These are phyloP conservation scores for Alternaria gaisen DNA, from an alignment of 2,329 filamentous ascomycete species.

Conservation along the genomic window DNA sequence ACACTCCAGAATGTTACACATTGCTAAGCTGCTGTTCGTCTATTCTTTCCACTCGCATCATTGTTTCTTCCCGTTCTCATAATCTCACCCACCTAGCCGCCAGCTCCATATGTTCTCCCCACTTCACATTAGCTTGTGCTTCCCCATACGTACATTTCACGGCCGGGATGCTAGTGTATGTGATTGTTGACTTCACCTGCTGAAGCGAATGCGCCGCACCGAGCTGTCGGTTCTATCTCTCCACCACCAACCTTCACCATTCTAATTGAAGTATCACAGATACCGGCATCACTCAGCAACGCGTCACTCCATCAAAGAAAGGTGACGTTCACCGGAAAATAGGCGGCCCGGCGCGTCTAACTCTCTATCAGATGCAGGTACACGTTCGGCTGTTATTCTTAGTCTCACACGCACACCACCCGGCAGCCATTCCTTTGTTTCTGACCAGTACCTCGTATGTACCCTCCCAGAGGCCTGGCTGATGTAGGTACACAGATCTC, in stretches of 20 bases:
- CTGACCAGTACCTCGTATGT: not conserved
- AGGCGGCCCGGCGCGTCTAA: slow-evolving; percentile 19
- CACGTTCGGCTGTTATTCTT: slow-evolving; percentile 26
- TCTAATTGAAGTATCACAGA: slow-evolving; percentile 33
- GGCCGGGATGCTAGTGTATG: slow-evolving; percentile 17
- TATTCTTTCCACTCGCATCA: slow-evolving; percentile 3
- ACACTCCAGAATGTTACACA: slow-evolving; percentile 21
- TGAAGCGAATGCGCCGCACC: slow-evolving; percentile 19
- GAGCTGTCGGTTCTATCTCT: slow-evolving; percentile 14
- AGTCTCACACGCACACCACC: slow-evolving; percentile 7
- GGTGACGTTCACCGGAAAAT: slow-evolving; percentile 7
- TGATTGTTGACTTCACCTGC: slow-evolving; percentile 13
- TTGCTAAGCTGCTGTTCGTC: slow-evolving; percentile 27
- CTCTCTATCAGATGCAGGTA: slow-evolving; percentile 31
- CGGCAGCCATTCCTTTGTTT: not conserved
- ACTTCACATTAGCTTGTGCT: slow-evolving; percentile 13
- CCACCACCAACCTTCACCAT: slow-evolving; percentile 28
- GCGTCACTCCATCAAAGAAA: slow-evolving; percentile 1
- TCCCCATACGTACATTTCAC: slow-evolving; percentile 23
- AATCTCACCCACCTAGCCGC: slow-evolving; percentile 47
- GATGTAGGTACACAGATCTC: slow-evolving; percentile 15
- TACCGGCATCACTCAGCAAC: slow-evolving; percentile 3
- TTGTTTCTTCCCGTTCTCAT: slow-evolving; percentile 18
- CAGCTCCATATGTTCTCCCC: slow-evolving; percentile 25
- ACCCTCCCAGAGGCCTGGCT: slow-evolving; percentile 3